These are phyloP conservation scores for Calonectria naviculata DNA, from an alignment of 2,329 filamentous ascomycete species.

Conservation along the genomic window DNA sequence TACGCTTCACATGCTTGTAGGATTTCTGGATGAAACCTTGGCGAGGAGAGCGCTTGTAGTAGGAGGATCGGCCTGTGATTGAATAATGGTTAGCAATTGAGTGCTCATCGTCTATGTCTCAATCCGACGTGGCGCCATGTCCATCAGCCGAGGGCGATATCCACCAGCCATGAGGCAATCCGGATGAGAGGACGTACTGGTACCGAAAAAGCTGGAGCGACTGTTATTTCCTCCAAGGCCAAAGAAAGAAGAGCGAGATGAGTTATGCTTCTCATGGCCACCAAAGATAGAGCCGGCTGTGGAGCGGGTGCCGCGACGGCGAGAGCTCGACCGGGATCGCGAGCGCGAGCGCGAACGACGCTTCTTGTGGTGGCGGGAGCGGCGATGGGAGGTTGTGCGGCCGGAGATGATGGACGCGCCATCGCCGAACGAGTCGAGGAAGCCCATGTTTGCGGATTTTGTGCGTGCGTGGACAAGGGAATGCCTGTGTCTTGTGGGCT, in stretches of 20 bases:
- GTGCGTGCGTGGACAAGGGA: not conserved
- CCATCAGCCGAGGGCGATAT: not conserved
- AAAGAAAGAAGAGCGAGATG: slow-evolving; percentile 59
- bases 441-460: slow-evolving; percentile 40
- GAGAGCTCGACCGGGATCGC: slow-evolving; percentile 50
- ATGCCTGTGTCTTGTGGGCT: not conserved
- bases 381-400: slow-evolving; percentile 41
- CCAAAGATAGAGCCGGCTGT: slow-evolving; percentile 47
- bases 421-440: slow-evolving; percentile 48
- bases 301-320: slow-evolving; percentile 45
- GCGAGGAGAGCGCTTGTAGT: slow-evolving; percentile 86
- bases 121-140: not conserved
- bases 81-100: slow-evolving; percentile 3
- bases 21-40: slow-evolving; percentile 80
- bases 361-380: slow-evolving; percentile 47
- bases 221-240: slow-evolving; percentile 56
- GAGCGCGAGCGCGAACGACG: slow-evolving; percentile 51
- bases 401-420: slow-evolving; percentile 45
- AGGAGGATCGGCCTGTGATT: slow-evolving; percentile 63
- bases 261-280: slow-evolving; percentile 51
- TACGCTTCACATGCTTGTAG: slow-evolving; percentile 79
- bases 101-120: not conserved
- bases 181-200: slow-evolving; percentile 44
- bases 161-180: not conserved
- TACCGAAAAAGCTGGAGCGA: slow-evolving; percentile 59